Evolutionary conservation across 306 rosid genomes (phyloP), one percentile per base, ranked within the genome.

Genomic region (Elaeagnus macrophylla): DNA sequence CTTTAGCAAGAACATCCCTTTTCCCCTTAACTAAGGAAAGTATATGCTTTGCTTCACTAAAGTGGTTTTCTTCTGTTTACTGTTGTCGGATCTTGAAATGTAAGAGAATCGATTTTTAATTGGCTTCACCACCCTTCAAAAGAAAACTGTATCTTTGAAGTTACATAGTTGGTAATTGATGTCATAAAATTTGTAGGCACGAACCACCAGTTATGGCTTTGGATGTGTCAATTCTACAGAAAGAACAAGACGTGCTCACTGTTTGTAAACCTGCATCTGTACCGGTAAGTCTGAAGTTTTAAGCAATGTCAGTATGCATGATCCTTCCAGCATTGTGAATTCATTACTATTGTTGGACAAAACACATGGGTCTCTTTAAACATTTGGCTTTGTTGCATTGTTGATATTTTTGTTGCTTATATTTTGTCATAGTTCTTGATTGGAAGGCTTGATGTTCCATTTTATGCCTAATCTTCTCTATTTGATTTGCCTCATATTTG

Each of bases 201-300:
- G 95, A 89, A 77, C 95, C 95, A 9, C 95, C 94, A 8, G 94
- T 85, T 64, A 64, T 79, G 97, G 88, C 81, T 75, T 71, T 67
- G 15, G 75, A 74, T 15, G 78, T 89, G 52, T 54, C 61, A 37
- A 59, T 89, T 68, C 87, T 89, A 56, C 69, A 57, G 1, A 67
- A 75, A 12, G 95, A 85, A 51, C 53, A 65, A 0, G 85, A 89
- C 62, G 89, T 85, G 65, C 51, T 89, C 56, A 81, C 83, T 45
- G 59, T 89, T 79, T 85, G 82, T 75, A 81, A 89, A 62, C 97
- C 95, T 3, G 89, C 95, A 14, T 85, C 95, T 46, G 80, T 83
- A 25, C 97, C 97, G n/a, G 94, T 83, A 67, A 79, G 94, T 77
- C 62, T 44, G 55, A 13, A 9, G 44, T 49, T 48, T 32, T 59